Percentiles rank a stretch among this genome's conserved stretches.
These are phyloP conservation scores for Combretum micranthum DNA, from an alignment of 345 rosid species.

Conservation along the genomic window DNA sequence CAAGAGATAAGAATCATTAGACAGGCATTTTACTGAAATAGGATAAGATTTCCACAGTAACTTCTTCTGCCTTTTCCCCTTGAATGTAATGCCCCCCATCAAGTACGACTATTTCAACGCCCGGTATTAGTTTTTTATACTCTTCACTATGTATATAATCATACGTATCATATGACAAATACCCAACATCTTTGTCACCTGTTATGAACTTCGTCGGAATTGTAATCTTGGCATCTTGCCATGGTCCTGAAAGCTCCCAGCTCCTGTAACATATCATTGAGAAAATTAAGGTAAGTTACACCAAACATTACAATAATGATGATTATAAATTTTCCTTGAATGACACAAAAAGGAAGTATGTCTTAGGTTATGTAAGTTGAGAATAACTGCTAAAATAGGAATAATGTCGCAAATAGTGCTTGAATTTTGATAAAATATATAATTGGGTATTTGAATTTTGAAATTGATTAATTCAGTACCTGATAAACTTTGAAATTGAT, in stretches of 20 bases:
- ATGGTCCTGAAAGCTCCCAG: conserved; percentile 19
- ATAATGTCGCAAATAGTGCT: no score
- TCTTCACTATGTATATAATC: conserved; percentile 8
- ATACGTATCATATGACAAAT: conserved; percentile 11
- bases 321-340: no score
- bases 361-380: neutral
- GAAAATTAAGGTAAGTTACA: no score
- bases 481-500: no score
- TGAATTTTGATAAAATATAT: no score
- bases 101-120: conserved; percentile 10
- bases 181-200: conserved; percentile 20
- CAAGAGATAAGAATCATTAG: neutral
- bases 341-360: no score
- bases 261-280: conserved; percentile 3
- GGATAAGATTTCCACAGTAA: conserved; percentile 11
- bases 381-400: no score
- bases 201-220: conserved; percentile 16
- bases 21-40: conserved; percentile 5
- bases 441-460: no score
- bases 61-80: conserved; percentile 16
- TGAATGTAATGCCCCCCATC: conserved; percentile 22
- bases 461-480: no score
- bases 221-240: conserved; percentile 16
- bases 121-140: conserved; percentile 16
- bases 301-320: no score